Base-by-base conservation (phyloP, 140 eudicot species). In the Anethum foeniculum region DNA sequence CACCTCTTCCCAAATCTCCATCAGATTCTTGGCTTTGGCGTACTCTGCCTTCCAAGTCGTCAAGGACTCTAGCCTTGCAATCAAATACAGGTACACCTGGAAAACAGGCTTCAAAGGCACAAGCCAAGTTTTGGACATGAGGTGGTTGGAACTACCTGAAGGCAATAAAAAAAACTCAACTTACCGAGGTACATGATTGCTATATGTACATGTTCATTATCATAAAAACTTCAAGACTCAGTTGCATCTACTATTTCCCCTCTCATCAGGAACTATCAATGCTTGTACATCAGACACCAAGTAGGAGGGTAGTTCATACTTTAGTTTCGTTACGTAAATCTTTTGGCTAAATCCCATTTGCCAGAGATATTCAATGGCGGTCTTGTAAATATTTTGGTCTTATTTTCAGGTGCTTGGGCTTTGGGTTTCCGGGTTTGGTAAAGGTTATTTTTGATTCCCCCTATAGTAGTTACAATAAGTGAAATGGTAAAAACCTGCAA, bases 1-100 rank as follows among this genome's bases (percentile, higher is more conserved):
- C 96, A 21, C 97, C 99, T 8, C 84, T 91, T 54, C 97, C 93
- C 21, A 91, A 86, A 84, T 92, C 99, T 77, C 99, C 99, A 30
- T 89, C 97, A 38, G 99, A 95, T 80, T 92, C 97, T 21, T 95
- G 99, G 99, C 93, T 95, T 36, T 82, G 85, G 69, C 97, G 97
- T 15, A 88, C 94, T n/a, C 79, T 94, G 88, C 91, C 94, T 75
- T 78, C 98, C n/a, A 79, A 79, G 62, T 81, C 90, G n/a, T 80
- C 89, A 4, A 92, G 83, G 67, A 89, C 75, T 30, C 52, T 83
- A 41, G 52, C 81, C 28, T 14, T 58, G 0, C 83, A 32, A 43
- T 81, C 90, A 78, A 67, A 82, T 80, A 79, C 72, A 8, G 85
- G 82, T 44, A 65, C 76, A n/a, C 89, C 83, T 1, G 51, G 49